These are phyloP conservation scores for Colletotrichum nymphaeae DNA, from an alignment of 2,329 filamentous ascomycete species.

Conservation along the genomic window DNA sequence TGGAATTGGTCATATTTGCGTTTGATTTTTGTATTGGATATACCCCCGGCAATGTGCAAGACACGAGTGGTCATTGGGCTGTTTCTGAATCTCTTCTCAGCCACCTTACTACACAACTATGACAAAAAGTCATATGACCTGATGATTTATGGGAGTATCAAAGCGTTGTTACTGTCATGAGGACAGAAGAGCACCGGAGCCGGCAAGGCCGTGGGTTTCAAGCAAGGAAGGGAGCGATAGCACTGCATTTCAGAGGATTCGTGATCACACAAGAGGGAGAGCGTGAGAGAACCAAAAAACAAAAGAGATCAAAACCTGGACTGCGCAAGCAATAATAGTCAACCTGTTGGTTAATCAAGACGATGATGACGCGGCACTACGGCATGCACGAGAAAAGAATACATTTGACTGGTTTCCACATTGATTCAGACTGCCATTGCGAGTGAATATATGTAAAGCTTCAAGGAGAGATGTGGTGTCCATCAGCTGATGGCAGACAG, in stretches of 20 bases:
- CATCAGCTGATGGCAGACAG: too few relatives aligned
- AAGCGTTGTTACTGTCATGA: background rate
- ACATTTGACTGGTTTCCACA: background rate
- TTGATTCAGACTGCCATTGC: background rate
- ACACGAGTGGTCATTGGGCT: background rate
- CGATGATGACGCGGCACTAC: background rate
- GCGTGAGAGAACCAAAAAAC: background rate
- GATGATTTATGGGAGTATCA: background rate
- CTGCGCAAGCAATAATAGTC: conserved; percentile 31
- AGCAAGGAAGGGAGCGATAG: background rate
- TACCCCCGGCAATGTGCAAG: conserved; percentile 31
- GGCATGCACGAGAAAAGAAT: background rate
- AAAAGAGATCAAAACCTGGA: conserved; percentile 12
- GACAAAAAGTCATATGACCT: background rate
- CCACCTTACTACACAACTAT: background rate
- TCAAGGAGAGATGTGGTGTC: too few relatives aligned
- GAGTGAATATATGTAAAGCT: background rate
- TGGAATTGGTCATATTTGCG: background rate
- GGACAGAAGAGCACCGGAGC: background rate
- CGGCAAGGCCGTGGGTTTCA: background rate
- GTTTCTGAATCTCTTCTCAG: background rate
- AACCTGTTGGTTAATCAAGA: background rate
- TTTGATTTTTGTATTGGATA: conserved; percentile 25
- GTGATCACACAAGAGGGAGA: background rate
- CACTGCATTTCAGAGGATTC: conserved; percentile 8